These are phyloP conservation scores for Sungouiella blattae DNA, from an alignment of 805 yeast genomes.

Conservation along the genomic window DNA sequence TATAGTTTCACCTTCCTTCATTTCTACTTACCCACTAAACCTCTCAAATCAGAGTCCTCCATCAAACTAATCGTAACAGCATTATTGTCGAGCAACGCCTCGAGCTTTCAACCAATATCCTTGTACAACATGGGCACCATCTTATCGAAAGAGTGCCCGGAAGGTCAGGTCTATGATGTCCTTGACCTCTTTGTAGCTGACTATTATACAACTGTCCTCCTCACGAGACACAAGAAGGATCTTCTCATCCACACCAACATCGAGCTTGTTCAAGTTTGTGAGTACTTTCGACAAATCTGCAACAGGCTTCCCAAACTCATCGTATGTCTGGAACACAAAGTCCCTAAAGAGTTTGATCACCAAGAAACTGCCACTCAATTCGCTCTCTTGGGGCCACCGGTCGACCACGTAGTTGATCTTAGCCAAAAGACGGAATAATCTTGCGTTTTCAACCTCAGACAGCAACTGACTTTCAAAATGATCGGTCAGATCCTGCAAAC, in stretches of 20 bases:
- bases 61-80: too few relatives aligned
- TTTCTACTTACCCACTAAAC: too few relatives aligned
- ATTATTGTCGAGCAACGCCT: too few relatives aligned
- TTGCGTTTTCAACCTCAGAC: conserved; percentile 81
- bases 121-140: too few relatives aligned
- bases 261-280: conserved; percentile 78
- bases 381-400: conserved; percentile 56
- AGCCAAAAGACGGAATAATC: conserved; percentile 76
- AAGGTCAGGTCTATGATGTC: conserved; percentile 68
- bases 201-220: conserved; percentile 79
- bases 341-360: conserved; percentile 66
- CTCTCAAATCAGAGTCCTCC: too few relatives aligned
- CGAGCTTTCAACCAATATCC: too few relatives aligned
- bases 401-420: conserved; percentile 78
- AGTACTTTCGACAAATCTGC: conserved; percentile 82
- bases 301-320: conserved; percentile 72
- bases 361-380: conserved; percentile 70
- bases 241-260: conserved; percentile 86
- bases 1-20: too few relatives aligned
- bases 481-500: conserved; percentile 51
- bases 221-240: conserved; percentile 78
- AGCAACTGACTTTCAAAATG: conserved; percentile 58
- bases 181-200: conserved; percentile 79
- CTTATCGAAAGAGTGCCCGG: conserved; percentile 27
- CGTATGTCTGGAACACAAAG: conserved; percentile 80